Base-by-base conservation (phyloP, 2,329 filamentous ascomycete genomes). In the Ramularia collo-cygni region DNA sequence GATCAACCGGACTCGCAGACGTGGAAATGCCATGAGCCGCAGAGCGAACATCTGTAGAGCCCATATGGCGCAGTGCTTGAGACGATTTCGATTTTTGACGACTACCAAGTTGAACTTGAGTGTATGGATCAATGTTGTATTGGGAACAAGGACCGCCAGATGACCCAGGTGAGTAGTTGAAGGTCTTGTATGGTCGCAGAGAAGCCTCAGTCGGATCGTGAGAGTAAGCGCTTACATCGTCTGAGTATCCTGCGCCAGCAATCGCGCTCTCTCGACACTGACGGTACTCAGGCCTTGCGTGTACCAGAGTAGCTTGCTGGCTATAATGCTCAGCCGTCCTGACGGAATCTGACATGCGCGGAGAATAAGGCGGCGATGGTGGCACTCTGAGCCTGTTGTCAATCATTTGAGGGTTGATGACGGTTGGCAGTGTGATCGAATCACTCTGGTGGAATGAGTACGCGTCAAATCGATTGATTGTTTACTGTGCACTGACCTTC, bases 321-420 rank as follows among this genome's bases (percentile, higher is more conserved):
- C 65, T 68, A 52, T 65, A 61, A 57, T 63, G 63, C 37, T 68
- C 63, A 58, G 57, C 55, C 47, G 59, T 54, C 50, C 64, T 65
- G 46, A 61, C 58, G 56, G 61, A 67, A 54, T 61, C 66, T 65
- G 66, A 69, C 67, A 70, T 69, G 57, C 64, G 68, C 59, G 68
- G 68, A 58, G 68, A 71, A 48, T 58, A 68, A 44, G 68, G 68
- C 51, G 68, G 68, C 58, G 68, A 71, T 53, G 69, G 57, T 52
- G 66, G 66, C 57, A 66, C 64, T 57, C 64, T 62, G 51, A 63
- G 62, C 56, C 59, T 66, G 61, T 62, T 63, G 60, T 65, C 60
- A 58, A 69, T 44, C 54, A 57, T 57, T 56, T 51, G 52, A 43
- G 19, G 21, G 21, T 24, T 24, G 6, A 10, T 10, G 10, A 10